Base-by-base conservation (phyloP, 257 asterid species). In the Cruciata laevipes region DNA sequence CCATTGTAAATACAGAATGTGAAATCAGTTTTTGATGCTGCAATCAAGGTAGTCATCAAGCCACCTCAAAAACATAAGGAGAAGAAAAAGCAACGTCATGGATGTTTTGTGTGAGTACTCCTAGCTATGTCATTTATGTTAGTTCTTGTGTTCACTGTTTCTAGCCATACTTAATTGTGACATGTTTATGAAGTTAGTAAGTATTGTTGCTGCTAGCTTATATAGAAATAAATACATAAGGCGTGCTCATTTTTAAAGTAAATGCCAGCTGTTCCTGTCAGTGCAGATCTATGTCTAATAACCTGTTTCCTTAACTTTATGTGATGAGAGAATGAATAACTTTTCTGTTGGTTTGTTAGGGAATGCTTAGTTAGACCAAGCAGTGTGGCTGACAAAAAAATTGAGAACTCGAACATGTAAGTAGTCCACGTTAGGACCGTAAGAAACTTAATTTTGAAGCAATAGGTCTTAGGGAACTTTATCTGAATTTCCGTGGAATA, bases 21-120 rank as follows among this genome's bases (percentile, higher is more conserved):
- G 68, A 90, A 90, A 83, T 94, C 88, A 63, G 96, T 90, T 53
- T 90, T 90, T 64, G 97, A 90, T 79, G 96, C 96, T 71, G 91
- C 97, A 51, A 88, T 90, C 81, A 84, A 67, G 78, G 96, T 90
- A 60, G 97, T 90, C 35, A 84, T 88, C 84, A 86, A 90, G 85
- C 97, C 97, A 64, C 95, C 96, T 31, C 94, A 83, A 72, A 88
- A 83, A 82, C 95, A 82, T 72, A 81, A 73, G 80, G 95, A 88
- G 84, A 87, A 90, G 84, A 84, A 84, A 70, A 86, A 76, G 58
- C 86, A 74, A 1, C 95, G 82, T 25, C 75, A 58, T 71, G 94
- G 91, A 79, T 90, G 97, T 67, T 60, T 83, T 40, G 74, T 75
- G 95, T 89, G 4, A 81, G 96, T 81, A 79, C 69, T 75, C 74